Evolutionary conservation across 2,329 filamentous ascomycete species (phyloP).

Genomic region (Teratosphaeria destructans): DNA sequence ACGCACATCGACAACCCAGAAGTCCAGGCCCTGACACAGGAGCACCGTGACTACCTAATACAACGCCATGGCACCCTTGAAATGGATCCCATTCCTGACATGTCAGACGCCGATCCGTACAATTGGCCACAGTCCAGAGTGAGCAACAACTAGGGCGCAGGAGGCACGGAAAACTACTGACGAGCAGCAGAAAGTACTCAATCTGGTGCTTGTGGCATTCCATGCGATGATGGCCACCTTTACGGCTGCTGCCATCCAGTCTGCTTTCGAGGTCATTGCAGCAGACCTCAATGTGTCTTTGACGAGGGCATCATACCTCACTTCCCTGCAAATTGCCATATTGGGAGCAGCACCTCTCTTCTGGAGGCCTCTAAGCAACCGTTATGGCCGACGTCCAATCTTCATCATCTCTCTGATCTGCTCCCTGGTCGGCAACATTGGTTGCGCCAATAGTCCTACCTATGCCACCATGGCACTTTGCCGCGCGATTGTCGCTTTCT

Average conservation of each 20-base stretch:
- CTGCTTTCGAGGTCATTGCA: slow-evolving; percentile 43
- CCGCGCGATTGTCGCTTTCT: slow-evolving; percentile 43
- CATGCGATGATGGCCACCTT: slow-evolving; percentile 45
- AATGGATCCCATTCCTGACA: slow-evolving; percentile 41
- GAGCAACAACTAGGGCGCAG: neutral
- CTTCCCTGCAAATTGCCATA: slow-evolving; percentile 43
- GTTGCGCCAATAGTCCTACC: slow-evolving; percentile 38
- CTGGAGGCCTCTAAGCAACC: slow-evolving; percentile 44
- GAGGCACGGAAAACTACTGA: neutral
- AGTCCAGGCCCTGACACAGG: slow-evolving; percentile 25
- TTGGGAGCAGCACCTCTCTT: slow-evolving; percentile 43
- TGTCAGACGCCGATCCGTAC: slow-evolving; percentile 41
- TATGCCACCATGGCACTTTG: slow-evolving; percentile 42
- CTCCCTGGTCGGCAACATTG: slow-evolving; percentile 41
- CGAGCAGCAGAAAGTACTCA: slow-evolving; percentile 37
- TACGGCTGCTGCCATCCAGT: slow-evolving; percentile 42
- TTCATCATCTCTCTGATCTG: slow-evolving; percentile 37
- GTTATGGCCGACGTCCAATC: slow-evolving; percentile 43
- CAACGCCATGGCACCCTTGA: slow-evolving; percentile 42
- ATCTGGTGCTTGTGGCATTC: slow-evolving; percentile 41
- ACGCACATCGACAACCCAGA: slow-evolving; percentile 4
- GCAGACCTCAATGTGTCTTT: slow-evolving; percentile 39
- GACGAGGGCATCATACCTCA: slow-evolving; percentile 42
- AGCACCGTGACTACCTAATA: slow-evolving; percentile 40
- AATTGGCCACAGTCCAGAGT: slow-evolving; percentile 33